Evolutionary conservation across 805 yeast species (phyloP).

Genomic region (Wickerhamomyces bisporus): DNA sequence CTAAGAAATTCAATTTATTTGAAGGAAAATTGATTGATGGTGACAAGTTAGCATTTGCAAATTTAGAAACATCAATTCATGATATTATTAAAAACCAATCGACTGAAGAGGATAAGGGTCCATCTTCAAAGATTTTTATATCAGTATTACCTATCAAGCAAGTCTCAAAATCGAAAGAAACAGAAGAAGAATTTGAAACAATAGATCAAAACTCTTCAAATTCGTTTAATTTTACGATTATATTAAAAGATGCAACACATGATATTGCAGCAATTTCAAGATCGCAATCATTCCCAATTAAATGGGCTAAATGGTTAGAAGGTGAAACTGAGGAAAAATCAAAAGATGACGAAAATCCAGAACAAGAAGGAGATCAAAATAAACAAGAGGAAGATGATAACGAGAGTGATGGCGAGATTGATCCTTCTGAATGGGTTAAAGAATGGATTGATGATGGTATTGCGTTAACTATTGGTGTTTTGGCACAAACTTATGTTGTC

Average conservation of each 20-base stretch:
- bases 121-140: conserved; percentile 58
- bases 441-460: conserved; percentile 80
- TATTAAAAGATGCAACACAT: conserved; percentile 76
- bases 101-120: conserved; percentile 18
- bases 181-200: conserved; percentile 22
- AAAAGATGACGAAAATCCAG: conserved; percentile 12
- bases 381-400: conserved; percentile 18
- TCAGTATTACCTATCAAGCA: conserved; percentile 58
- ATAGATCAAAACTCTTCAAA: conserved; percentile 36
- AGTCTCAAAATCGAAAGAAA: conserved; percentile 19
- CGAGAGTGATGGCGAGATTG: conserved; percentile 46
- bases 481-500: conserved; percentile 88
- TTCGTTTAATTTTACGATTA: conserved; percentile 70
- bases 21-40: conserved; percentile 78
- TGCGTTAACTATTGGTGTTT: conserved; percentile 71
- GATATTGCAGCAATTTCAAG: conserved; percentile 65
- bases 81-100: conserved; percentile 26
- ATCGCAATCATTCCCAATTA: conserved; percentile 85
- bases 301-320: conserved; percentile 92
- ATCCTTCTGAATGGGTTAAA: conserved; percentile 78
- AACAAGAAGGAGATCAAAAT: conserved; percentile 29
- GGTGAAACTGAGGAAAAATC: conserved; percentile 17
- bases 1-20: conserved; percentile 57
- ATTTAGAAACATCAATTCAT: conserved; percentile 69
- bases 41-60: conserved; percentile 83